Percentiles rank a stretch among this genome's conserved stretches.
Conservation (phyloP, 2,329 filamentous ascomycete genomes). For the Cytospora leucostoma region DNA sequence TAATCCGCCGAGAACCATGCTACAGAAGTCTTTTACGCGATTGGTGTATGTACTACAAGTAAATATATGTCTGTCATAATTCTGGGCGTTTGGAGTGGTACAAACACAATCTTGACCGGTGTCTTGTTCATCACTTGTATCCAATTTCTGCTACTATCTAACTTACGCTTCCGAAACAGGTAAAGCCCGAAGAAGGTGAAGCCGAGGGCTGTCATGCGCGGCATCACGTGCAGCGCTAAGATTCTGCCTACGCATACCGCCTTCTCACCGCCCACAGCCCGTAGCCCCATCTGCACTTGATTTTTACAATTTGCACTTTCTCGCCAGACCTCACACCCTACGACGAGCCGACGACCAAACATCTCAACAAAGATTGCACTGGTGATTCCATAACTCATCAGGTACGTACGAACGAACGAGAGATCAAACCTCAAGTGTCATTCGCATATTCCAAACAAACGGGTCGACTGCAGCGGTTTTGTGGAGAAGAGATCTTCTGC, state of each 20-base stretch:
- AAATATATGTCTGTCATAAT: conserved; percentile 28
- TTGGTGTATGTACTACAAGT: not conserved
- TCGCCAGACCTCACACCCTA: conserved; percentile 16
- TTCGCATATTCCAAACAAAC: not conserved
- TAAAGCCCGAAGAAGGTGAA: not conserved
- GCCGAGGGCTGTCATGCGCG: conserved; percentile 7
- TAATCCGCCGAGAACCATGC: conserved; percentile 29
- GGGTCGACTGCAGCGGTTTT: not conserved
- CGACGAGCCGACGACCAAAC: conserved; percentile 28
- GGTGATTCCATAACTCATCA: conserved; percentile 29
- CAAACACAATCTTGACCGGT: conserved; percentile 26
- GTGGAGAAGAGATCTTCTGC: not conserved
- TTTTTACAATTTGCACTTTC: conserved; percentile 19
- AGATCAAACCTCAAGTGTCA: not conserved
- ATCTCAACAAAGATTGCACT: conserved; percentile 28
- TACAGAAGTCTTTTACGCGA: not conserved
- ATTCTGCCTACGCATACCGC: conserved; percentile 10
- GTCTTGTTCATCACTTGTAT: not conserved
- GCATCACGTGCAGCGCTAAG: conserved; percentile 11
- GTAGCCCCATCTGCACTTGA: conserved; percentile 10
- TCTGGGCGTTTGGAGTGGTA: conserved; percentile 21
- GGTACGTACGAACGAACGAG: conserved; percentile 22
- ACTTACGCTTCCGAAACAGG: not conserved
- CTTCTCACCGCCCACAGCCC: conserved; percentile 23
- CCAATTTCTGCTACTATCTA: not conserved